Evolutionary conservation across 805 yeast genomes (phyloP), one percentile per base, ranked within the genome.

Genomic region (Cyberlindnera nakhonratchasimensis): DNA sequence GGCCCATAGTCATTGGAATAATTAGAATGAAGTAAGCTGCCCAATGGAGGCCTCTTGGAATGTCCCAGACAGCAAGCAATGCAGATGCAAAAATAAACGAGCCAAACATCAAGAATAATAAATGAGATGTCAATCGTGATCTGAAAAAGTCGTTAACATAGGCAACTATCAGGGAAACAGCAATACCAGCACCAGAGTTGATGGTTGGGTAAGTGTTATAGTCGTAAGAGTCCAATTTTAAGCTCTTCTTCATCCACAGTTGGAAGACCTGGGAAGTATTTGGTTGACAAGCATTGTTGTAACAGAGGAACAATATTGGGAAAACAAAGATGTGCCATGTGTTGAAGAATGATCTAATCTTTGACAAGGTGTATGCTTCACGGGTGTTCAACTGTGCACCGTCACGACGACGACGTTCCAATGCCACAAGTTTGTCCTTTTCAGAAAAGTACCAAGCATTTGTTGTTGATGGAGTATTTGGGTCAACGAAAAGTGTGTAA

Each of bases 261-360:
- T 63, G 61, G 46, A 74, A 64, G 0, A 77, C 65, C 14, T 75
- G 76, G 39, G 67, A 73, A 5, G 62, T 35, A 2, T 55, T 52
- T n/a, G 68, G 63, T 40, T 64, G 45, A 28, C 43, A 41, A 6
- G 48, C n/a, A 16, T 52, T 50, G 39, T 52, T 52, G 45, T 49
- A 55, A 10, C 47, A 16, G 16, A 52, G 38, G 43, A 55, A 55
- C 20, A 53, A 21, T 1, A 43, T 5, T 16, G 77, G 77, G 51
- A 73, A 72, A 16, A 70, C 68, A 32, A 53, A 70, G 24, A 72
- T 59, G 55, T 74, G 79, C 79, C 79, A 74, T 5, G 77, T 69
- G 43, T 49, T 61, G 59, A 72, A 72, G 48, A 66, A 69, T 1
- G 65, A 41, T 37, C 63, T 67, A 46, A 72, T 61, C 43, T 67